A percentile compares a stretch with the other conserved stretches of the same genome.
Evolutionary conservation across 768 basidiomycete species (phyloP).

Genomic region (Calocybe gangraenosa): DNA sequence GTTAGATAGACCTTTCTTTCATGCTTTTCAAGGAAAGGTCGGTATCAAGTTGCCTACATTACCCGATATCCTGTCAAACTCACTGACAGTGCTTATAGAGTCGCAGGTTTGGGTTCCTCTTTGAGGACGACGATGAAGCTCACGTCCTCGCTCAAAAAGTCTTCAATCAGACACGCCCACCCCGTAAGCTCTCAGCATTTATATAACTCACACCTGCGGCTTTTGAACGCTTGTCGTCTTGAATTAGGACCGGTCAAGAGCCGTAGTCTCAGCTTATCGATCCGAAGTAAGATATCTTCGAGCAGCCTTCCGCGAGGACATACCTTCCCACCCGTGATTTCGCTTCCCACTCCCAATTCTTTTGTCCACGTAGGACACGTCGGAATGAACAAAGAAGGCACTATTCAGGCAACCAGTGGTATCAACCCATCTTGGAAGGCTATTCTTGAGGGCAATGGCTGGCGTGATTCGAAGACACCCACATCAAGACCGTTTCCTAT

Average conservation of each 20-base stretch:
- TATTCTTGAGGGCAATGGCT: constrained; percentile 28
- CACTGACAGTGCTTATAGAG: constrained; percentile 50
- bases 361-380: constrained; percentile 68
- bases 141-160: constrained; percentile 35
- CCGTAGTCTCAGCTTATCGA: constrained; percentile 26
- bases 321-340: constrained; percentile 45
- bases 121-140: constrained; percentile 47
- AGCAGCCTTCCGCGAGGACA: constrained; percentile 15
- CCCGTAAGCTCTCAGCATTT: constrained; percentile 20
- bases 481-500: no score
- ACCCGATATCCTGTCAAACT: constrained; percentile 15
- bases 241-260: constrained; percentile 20
- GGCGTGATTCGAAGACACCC: neutral
- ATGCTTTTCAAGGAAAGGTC: constrained; percentile 83
- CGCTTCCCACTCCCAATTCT: constrained; percentile 52
- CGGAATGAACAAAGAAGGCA: constrained; percentile 47
- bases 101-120: constrained; percentile 48
- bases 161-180: constrained; percentile 22
- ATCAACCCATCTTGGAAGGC: constrained; percentile 51
- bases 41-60: constrained; percentile 23
- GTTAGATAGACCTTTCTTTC: constrained; percentile 88
- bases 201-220: constrained; percentile 5
- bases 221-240: neutral
- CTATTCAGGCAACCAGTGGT: constrained; percentile 49
- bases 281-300: constrained; percentile 34